Evolutionary conservation across 2,329 filamentous ascomycete genomes (phyloP), one percentile per base, ranked within the genome.

Genomic region (Colletotrichum graminicola): DNA sequence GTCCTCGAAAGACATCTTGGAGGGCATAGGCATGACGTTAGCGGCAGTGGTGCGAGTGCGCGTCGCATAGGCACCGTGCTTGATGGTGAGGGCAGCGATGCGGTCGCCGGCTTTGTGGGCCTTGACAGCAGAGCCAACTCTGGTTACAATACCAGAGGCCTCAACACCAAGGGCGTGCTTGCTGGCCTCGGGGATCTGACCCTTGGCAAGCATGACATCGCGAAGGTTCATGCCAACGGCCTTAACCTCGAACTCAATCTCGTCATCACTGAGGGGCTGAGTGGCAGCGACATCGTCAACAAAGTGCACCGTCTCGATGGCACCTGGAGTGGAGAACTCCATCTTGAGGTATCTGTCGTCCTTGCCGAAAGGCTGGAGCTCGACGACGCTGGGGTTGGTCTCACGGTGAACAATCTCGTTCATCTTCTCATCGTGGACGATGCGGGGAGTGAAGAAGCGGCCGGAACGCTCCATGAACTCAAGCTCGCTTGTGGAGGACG

Each of bases 221-320:
- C 80, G 80, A 73, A 83, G 84, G 75, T 85, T 87, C 68, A 87
- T 76, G 0, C 84, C 83, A 0, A 82, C 78, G 7, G 82, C 82
- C 41, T 79, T 80, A n/a, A 85, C 79, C 62, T 82, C 79, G 61
- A 85, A 80, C 73, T 85, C 83, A 6, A 85, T 74, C 45, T 84
- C 78, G n/a, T 81, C 77, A 0, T 75, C 77, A 0, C 74, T 77
- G 23, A 84, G 72, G 14, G 79, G 76, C 11, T 74, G 59, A 2
- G 67, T 75, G 21, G 76, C 74, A 0, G 67, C 39, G n/a, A 77
- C 74, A 34, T 84, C 82, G 51, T 82, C 80, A 62, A 81, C 73
- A 57, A 81, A 85, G 74, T 83, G 82, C 1, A 83, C 63, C 0
- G 80, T 81, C 66, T 84, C 82, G 5, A 83, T 76, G 0, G 80